Conservation (phyloP, 129 eudicot genomes). For the Smallanthus sonchifolius region DNA sequence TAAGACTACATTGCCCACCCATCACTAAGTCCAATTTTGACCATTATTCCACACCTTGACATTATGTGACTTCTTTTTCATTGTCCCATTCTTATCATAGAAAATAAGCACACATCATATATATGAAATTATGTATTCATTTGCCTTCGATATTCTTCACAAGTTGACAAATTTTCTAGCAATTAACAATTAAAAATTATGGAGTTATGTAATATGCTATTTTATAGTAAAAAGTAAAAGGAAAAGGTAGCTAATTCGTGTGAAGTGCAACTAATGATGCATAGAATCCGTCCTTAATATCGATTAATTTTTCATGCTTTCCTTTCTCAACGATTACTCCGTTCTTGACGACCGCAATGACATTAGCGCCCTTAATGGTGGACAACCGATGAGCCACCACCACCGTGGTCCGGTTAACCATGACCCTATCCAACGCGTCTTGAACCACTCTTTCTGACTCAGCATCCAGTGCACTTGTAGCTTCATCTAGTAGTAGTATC, state of each 20-base stretch:
- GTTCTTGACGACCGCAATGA: slow-evolving; percentile 15
- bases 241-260: slow-evolving; percentile 9
- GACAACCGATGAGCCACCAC: slow-evolving; percentile 24
- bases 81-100: too few species aligned
- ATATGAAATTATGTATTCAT: background rate
- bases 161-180: background rate
- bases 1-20: background rate
- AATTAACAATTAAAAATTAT: background rate
- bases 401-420: slow-evolving; percentile 20
- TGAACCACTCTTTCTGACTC: slow-evolving; percentile 26
- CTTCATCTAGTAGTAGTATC: slow-evolving; percentile 17
- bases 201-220: background rate
- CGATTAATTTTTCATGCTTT: slow-evolving; percentile 3
- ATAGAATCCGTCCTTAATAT: slow-evolving; percentile 1
- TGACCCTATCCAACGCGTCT: slow-evolving; percentile 21
- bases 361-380: slow-evolving; percentile 15
- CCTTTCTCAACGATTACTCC: slow-evolving; percentile 25
- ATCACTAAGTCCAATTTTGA: background rate
- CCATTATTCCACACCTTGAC: too few species aligned
- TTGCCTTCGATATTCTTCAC: background rate
- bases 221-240: background rate
- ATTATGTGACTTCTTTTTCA: slow-evolving; percentile 17
- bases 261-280: slow-evolving; percentile 15
- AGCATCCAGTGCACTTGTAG: slow-evolving; percentile 17
- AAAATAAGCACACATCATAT: background rate